A percentile compares a stretch with the other conserved stretches of the same genome.
These are phyloP conservation scores for Fusarium sacchari DNA, from an alignment of 2,329 filamentous ascomycete species.

Conservation along the genomic window DNA sequence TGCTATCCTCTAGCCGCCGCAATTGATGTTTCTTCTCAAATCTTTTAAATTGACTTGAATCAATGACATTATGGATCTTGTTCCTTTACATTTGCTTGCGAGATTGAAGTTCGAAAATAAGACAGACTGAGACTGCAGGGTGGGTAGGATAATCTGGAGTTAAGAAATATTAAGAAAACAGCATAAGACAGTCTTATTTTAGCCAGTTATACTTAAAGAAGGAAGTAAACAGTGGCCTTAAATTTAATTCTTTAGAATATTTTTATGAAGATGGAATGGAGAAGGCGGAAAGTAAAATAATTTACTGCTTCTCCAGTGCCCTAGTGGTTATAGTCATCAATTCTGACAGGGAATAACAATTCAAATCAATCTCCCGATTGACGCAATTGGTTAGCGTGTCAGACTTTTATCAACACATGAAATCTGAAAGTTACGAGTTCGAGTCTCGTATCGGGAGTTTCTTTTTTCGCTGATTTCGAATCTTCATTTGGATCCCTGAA, in stretches of 20 bases:
- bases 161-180: rapidly evolving
- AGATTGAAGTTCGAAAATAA: rapidly evolving
- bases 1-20: rapidly evolving
- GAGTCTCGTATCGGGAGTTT: neutral
- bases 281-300: rapidly evolving
- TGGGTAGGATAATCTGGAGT: neutral
- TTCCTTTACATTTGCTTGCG: rapidly evolving
- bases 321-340: rapidly evolving
- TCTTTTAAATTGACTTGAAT: no score
- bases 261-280: rapidly evolving
- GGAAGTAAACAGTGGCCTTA: rapidly evolving
- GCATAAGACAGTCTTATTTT: rapidly evolving
- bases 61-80: neutral
- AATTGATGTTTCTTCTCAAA: rapidly evolving
- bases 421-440: slow-evolving; percentile 21
- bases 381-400: slow-evolving; percentile 33
- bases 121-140: rapidly evolving
- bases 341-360: rapidly evolving
- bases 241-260: rapidly evolving
- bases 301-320: rapidly evolving
- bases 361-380: neutral
- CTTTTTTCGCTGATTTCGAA: neutral
- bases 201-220: rapidly evolving
- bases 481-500: rapidly evolving
- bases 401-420: slow-evolving; percentile 20